Evolutionary conservation across 2,329 filamentous ascomycete genomes (phyloP).

Genomic region (Plectosphaerella sp.): DNA sequence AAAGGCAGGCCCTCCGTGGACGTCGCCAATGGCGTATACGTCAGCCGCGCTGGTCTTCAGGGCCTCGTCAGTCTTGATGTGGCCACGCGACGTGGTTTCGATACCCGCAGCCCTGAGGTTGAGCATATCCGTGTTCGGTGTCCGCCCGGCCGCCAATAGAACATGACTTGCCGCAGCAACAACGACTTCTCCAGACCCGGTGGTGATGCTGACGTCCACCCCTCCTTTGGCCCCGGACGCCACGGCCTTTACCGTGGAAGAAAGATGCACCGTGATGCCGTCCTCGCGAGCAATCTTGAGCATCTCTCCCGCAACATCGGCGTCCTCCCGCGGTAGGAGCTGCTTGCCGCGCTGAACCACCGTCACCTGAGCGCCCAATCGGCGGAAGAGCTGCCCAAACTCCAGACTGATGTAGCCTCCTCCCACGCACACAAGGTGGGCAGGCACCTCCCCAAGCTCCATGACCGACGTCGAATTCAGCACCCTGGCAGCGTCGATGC

Average conservation of each 20-base stretch:
- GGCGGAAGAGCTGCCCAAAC: constrained; percentile 46
- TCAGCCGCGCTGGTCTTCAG: constrained; percentile 36
- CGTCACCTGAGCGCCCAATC: constrained; percentile 44
- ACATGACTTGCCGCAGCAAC: constrained; percentile 38
- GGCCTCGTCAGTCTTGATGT: constrained; percentile 36
- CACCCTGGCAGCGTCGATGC: constrained; percentile 26
- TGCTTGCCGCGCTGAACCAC: constrained; percentile 38
- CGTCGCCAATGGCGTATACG: constrained; percentile 47
- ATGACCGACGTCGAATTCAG: constrained; percentile 43
- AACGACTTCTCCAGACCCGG: constrained; percentile 13
- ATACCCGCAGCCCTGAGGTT: constrained; percentile 36
- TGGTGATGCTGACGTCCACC: constrained; percentile 11
- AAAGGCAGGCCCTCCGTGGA: constrained; percentile 47
- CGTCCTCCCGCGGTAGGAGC: constrained; percentile 40
- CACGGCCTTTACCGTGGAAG: constrained; percentile 22
- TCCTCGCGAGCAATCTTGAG: constrained; percentile 38
- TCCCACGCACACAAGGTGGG: constrained; percentile 45
- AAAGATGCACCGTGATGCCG: constrained; percentile 37
- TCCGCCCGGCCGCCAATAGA: constrained; percentile 43
- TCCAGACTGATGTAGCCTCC: constrained; percentile 50
- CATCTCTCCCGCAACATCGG: constrained; percentile 39
- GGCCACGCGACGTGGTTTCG: constrained; percentile 31
- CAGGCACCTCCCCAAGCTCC: constrained; percentile 39
- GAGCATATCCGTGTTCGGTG: constrained; percentile 43
- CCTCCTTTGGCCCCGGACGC: constrained; percentile 7